Conservation (phyloP, 2,329 filamentous ascomycete genomes). For the Aureobasidium sp. region DNA sequence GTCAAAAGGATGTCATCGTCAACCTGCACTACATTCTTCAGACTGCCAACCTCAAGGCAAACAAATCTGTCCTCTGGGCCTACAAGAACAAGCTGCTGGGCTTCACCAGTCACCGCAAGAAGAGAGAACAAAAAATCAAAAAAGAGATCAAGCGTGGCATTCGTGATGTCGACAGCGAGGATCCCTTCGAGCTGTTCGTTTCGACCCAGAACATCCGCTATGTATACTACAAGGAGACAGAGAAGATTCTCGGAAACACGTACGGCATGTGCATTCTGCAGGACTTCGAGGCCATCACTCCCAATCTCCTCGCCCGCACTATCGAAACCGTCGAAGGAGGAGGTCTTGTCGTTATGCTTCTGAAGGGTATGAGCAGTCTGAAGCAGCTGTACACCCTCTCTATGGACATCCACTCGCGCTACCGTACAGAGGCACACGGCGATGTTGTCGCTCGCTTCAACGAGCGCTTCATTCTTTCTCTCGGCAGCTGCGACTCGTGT, state of each 20-base stretch:
- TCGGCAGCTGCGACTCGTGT: slow-evolving; percentile 91
- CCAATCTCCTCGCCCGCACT: slow-evolving; percentile 89
- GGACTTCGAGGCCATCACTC: slow-evolving; percentile 95
- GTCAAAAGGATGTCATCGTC: slow-evolving; percentile 92
- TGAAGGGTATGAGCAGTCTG: slow-evolving; percentile 95
- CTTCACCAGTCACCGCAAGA: slow-evolving; percentile 94
- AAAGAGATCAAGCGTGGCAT: slow-evolving; percentile 95
- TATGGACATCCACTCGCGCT: slow-evolving; percentile 96
- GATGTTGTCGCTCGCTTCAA: slow-evolving; percentile 97
- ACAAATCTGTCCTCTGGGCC: slow-evolving; percentile 95
- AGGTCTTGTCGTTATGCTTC: slow-evolving; percentile 76
- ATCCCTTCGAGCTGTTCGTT: slow-evolving; percentile 95
- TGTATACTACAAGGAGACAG: slow-evolving; percentile 99
- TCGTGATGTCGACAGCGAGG: slow-evolving; percentile 82
- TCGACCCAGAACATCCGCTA: slow-evolving; percentile 96
- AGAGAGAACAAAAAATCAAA: slow-evolving; percentile 97
- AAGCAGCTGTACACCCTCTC: slow-evolving; percentile 95
- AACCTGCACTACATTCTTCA: slow-evolving; percentile 91
- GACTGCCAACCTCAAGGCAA: slow-evolving; percentile 80
- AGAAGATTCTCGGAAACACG: slow-evolving; percentile 96
- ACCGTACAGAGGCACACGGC: slow-evolving; percentile 89
- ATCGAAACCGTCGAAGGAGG: slow-evolving; percentile 98
- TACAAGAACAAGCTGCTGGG: slow-evolving; percentile 97
- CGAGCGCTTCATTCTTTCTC: slow-evolving; percentile 88
- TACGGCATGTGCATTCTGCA: slow-evolving; percentile 98